Base-by-base conservation (phyloP, 2,329 filamentous ascomycete genomes). In the Coniella vitis region DNA sequence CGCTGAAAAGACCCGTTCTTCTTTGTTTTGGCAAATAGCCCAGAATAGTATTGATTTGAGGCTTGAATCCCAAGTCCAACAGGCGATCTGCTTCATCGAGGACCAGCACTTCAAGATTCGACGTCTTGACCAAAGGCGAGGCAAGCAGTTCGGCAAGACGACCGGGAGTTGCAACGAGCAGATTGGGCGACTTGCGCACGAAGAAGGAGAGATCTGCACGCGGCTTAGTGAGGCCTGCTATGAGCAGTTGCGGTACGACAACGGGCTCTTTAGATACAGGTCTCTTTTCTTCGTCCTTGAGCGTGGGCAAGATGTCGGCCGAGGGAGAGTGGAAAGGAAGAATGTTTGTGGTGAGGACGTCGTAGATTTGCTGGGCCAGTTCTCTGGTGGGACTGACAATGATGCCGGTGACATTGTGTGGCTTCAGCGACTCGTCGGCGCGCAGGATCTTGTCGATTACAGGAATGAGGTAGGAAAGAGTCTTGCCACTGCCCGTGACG, bases 11-110 rank as follows among this genome's bases (percentile, higher is more conserved):
- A 0, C 93, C 93, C 0, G 93, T 98, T 42, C 93, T 79, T 45
- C 93, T 77, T 64, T 98, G 93, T 63, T 98, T 98, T 0, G 93
- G 93, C 5, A 98, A 70, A 14, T 86, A 79, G 0, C 81, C 80
- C 19, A 98, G 70, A 36, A 97, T 95, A 48, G 82, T 87, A 57
- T 93, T 88, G 22, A 98, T 68, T 57, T 95, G 90, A 48, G 87
- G 84, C 65, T 94, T 93, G 68, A 98, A 97, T 13, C 94, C 93
- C 19, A 97, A 75, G 66, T 98, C 93, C 9, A 98, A 73, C 22
- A 98, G 71, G 50, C 93, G 79, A 65, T 98, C 93, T 43, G 91
- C 93, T 69, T 98, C 93, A 62, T 98, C 93, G 35, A 98, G 76
- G 3, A 98, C 87, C 10, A 98, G 78, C 43, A 89, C 81, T 64